Percentiles rank a stretch among this genome's conserved stretches.
Evolutionary conservation across 1,284 basidiomycete genomes (phyloP).

Genomic region (Polyporus tsugae): DNA sequence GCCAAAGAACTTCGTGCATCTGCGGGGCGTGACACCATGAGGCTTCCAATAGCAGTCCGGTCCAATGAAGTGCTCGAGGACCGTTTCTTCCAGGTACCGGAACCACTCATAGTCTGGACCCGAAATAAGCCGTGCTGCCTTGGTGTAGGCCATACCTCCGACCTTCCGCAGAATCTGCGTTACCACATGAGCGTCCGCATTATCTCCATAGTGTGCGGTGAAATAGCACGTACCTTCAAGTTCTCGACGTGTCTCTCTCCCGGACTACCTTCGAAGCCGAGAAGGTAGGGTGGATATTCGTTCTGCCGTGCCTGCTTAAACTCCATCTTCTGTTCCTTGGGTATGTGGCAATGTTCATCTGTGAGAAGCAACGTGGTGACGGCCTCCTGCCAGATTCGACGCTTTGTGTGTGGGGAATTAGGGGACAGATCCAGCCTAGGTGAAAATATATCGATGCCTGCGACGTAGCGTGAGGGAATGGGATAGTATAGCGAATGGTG

Average conservation of each 20-base stretch:
- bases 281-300: slow-evolving; percentile 77
- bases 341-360: slow-evolving; percentile 67
- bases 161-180: slow-evolving; percentile 74
- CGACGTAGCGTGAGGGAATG: slow-evolving; percentile 33
- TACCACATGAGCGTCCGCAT: not conserved
- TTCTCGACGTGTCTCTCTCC: slow-evolving; percentile 85
- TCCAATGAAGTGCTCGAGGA: slow-evolving; percentile 65
- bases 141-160: slow-evolving; percentile 60
- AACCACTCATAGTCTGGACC: slow-evolving; percentile 59
- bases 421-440: slow-evolving; percentile 72
- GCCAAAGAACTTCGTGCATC: slow-evolving; percentile 67
- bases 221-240: slow-evolving; percentile 62
- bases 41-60: slow-evolving; percentile 76
- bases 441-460: slow-evolving; percentile 84
- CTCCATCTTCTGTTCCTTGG: slow-evolving; percentile 62
- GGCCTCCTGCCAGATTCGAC: slow-evolving; percentile 87
- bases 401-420: slow-evolving; percentile 68
- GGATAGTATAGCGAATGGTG: slow-evolving; percentile 36
- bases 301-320: slow-evolving; percentile 67
- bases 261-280: slow-evolving; percentile 72
- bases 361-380: slow-evolving; percentile 76
- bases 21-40: slow-evolving; percentile 39
- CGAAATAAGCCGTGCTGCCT: slow-evolving; percentile 54
- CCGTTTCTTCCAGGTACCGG: slow-evolving; percentile 55
- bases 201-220: not conserved